phyloP scores from a whole-genome alignment of 2,329 filamentous ascomycete genomes.

The Pseudogymnoascus sp. region DNA sequence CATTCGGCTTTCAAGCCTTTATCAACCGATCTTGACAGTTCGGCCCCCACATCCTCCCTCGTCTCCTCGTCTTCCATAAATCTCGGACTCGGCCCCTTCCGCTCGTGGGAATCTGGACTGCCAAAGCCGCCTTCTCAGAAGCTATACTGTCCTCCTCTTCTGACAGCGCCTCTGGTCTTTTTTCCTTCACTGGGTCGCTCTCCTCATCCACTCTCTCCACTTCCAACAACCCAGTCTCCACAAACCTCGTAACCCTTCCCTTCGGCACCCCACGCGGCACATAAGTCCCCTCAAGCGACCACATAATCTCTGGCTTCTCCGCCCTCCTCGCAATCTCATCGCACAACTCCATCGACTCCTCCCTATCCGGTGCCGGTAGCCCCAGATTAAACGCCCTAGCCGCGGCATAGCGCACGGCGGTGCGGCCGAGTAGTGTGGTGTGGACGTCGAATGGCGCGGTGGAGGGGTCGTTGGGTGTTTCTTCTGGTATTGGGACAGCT shows the following conservation, averaged over 20 bases:
- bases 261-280: background rate
- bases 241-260: background rate
- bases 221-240: background rate
- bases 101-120: background rate
- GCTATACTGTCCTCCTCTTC: background rate
- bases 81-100: background rate
- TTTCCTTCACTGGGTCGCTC: background rate
- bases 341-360: background rate
- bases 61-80: background rate
- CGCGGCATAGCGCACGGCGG: background rate
- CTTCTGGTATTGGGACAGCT: background rate
- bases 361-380: background rate
- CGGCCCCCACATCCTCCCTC: background rate
- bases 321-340: background rate
- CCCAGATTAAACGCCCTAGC: background rate
- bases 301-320: background rate
- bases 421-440: background rate
- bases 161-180: background rate
- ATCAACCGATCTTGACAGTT: background rate
- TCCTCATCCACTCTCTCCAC: background rate
- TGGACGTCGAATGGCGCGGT: background rate
- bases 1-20: background rate
- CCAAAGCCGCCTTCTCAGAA: background rate
- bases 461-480: background rate
- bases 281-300: background rate